Percentiles rank a stretch among this genome's conserved stretches.
These are phyloP conservation scores for Pouteria glomerata DNA, from an alignment of 148 eudicot species.

Conservation along the genomic window DNA sequence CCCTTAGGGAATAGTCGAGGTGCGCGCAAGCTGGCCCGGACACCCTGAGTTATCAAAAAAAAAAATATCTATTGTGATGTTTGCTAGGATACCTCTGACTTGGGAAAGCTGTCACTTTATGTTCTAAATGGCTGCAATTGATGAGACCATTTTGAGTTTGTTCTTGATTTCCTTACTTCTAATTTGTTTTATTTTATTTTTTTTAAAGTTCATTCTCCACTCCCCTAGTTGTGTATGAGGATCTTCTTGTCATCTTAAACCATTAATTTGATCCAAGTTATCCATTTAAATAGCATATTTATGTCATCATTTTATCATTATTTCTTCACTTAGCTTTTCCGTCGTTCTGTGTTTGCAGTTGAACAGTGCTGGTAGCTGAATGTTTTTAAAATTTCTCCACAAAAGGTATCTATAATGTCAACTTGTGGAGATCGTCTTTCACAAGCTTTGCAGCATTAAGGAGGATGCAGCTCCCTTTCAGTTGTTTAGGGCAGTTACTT, in stretches of 20 bases:
- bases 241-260: neutral
- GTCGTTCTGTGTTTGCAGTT: neutral
- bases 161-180: neutral
- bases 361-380: neutral
- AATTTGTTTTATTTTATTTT: too few species aligned
- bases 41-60: too few species aligned
- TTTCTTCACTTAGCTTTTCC: neutral
- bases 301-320: neutral
- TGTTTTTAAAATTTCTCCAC: neutral
- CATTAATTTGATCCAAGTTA: neutral
- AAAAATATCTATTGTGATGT: neutral
- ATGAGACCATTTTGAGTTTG: neutral
- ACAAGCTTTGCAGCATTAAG: too few species aligned
- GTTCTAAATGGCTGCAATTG: neutral
- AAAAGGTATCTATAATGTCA: neutral
- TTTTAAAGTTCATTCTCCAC: neutral
- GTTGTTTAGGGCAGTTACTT: neutral
- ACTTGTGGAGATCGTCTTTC: too few species aligned
- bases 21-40: too few species aligned
- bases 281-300: neutral
- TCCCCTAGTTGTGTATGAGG: neutral
- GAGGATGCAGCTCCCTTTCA: neutral
- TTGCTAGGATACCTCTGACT: neutral
- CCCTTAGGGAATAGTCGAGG: too few species aligned
- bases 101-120: neutral